Percentiles rank a stretch among this genome's conserved stretches.
Conservation (phyloP, 768 basidiomycete species). For the Mycena capillaripes region DNA sequence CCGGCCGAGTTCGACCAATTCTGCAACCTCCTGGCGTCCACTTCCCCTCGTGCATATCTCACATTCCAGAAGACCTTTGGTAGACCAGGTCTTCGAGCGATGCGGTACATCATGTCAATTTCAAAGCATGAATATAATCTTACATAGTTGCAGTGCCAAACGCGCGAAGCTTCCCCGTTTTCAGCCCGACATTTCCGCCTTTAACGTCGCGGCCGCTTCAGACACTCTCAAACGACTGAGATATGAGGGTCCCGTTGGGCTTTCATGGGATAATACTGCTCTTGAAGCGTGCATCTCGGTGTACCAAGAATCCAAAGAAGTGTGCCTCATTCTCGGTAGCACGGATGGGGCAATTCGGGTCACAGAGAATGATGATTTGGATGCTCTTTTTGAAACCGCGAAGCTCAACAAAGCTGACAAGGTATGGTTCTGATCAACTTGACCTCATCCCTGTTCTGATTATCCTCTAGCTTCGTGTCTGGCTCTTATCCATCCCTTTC, state of each 20-base stretch:
- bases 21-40: constrained; percentile 32
- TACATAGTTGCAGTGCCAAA: constrained; percentile 14
- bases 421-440: constrained; percentile 13
- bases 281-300: constrained; percentile 33
- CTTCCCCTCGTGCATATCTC: constrained; percentile 30
- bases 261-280: constrained; percentile 39
- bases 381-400: constrained; percentile 26
- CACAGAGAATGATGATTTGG: constrained; percentile 21
- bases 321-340: constrained; percentile 32
- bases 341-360: constrained; percentile 29
- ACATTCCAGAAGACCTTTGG: constrained; percentile 35
- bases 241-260: constrained; percentile 30
- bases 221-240: constrained; percentile 11
- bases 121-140: too few relatives aligned
- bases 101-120: constrained; percentile 10
- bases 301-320: constrained; percentile 28
- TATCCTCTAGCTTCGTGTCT: constrained; percentile 1
- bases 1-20: constrained; percentile 32
- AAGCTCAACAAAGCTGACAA: constrained; percentile 34
- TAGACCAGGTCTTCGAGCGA: constrained; percentile 26
- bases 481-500: not conserved
- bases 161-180: constrained; percentile 30
- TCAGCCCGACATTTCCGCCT: constrained; percentile 24
- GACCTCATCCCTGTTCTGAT: not conserved
- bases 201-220: constrained; percentile 20